Evolutionary conservation across 179 eudicot genomes (phyloP).

Genomic region (Beta corolliflora): DNA sequence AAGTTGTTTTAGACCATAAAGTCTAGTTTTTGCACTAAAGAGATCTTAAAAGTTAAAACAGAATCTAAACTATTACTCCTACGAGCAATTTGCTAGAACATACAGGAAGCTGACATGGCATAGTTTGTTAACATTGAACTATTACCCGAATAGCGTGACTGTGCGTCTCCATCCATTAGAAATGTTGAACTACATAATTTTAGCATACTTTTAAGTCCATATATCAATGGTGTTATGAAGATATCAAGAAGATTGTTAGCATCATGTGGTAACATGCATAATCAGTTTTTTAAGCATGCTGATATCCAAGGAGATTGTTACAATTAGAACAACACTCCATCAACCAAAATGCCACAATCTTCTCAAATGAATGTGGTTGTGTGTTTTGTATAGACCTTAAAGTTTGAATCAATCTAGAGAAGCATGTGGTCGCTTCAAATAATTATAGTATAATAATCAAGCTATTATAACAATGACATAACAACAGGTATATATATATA

Average conservation of each 20-base stretch:
- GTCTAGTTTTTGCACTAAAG: too few species aligned
- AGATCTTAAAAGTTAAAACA: too few species aligned
- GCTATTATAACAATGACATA: neutral
- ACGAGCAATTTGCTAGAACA: too few species aligned
- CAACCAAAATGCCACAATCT: slow-evolving; percentile 16
- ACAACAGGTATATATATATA: neutral
- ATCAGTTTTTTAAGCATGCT: too few species aligned
- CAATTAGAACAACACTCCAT: slow-evolving; percentile 1
- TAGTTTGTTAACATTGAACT: too few species aligned
- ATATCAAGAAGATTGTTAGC: neutral
- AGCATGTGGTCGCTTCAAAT: neutral
- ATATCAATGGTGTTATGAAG: neutral
- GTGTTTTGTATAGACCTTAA: slow-evolving; percentile 7
- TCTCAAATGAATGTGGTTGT: slow-evolving; percentile 7
- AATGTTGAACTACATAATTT: too few species aligned
- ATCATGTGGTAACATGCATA: neutral
- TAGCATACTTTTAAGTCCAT: neutral
- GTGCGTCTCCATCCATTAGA: too few species aligned
- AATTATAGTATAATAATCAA: neutral
- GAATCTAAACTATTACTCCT: too few species aligned
- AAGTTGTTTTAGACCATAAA: too few species aligned
- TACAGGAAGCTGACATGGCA: too few species aligned
- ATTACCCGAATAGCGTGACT: too few species aligned
- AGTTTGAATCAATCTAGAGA: slow-evolving; percentile 2
- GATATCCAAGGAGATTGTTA: slow-evolving; percentile 9